A percentile compares a stretch with the other conserved stretches of the same genome.
Evolutionary conservation across 176 grass and related monocot species (phyloP).

Genomic region (Aegilops umbellulata): DNA sequence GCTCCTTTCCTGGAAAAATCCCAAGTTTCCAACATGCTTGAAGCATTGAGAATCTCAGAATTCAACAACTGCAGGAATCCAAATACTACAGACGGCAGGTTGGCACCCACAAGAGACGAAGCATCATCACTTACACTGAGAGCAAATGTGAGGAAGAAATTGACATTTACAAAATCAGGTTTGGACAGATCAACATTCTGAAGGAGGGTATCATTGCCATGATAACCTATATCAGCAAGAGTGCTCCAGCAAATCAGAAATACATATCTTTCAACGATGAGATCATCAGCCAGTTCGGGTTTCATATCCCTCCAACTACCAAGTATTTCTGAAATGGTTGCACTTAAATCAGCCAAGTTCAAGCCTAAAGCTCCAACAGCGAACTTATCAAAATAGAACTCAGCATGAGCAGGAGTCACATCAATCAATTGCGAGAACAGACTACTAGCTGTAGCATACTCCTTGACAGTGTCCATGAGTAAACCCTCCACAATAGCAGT

Average conservation of each 20-base stretch:
- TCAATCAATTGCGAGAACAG: conserved; percentile 81
- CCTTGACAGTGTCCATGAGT: conserved; percentile 57
- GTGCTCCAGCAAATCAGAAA: conserved; percentile 80
- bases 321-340: conserved; percentile 60
- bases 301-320: conserved; percentile 68
- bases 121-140: conserved; percentile 36
- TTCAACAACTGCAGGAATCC: conserved; percentile 54
- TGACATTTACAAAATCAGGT: conserved; percentile 59
- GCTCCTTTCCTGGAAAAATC: conserved; percentile 68
- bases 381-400: conserved; percentile 42
- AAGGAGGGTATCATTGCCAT: conserved; percentile 26
- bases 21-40: conserved; percentile 45
- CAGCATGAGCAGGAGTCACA: conserved; percentile 55
- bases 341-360: conserved; percentile 46
- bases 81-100: conserved; percentile 52
- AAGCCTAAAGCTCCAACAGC: conserved; percentile 55
- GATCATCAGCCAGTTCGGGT: conserved; percentile 58
- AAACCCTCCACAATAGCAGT: conserved; percentile 51
- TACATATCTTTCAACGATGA: conserved; percentile 86
- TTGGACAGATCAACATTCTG: conserved; percentile 47
- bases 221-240: conserved; percentile 47
- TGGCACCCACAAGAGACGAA: conserved; percentile 39
- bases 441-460: conserved; percentile 39
- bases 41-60: conserved; percentile 49
- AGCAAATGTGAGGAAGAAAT: conserved; percentile 54